Percentiles rank a stretch among this genome's conserved stretches.
These are phyloP conservation scores for Leccinum ponderosum DNA, from an alignment of 1,284 basidiomycete species.

Conservation along the genomic window DNA sequence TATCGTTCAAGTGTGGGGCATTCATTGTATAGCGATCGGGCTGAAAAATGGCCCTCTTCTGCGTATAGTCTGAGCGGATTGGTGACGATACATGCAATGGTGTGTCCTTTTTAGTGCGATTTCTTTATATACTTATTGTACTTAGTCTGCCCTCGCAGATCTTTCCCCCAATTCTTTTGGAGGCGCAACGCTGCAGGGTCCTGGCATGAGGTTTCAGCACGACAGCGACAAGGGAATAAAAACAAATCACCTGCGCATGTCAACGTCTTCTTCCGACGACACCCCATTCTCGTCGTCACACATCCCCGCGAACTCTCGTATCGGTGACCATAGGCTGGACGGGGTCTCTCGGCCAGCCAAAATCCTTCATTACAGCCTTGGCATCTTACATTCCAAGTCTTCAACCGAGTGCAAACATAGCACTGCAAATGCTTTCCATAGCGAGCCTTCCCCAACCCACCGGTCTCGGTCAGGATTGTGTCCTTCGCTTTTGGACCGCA, in stretches of 20 bases:
- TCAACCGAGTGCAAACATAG: conserved; percentile 44
- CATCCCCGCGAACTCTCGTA: conserved; percentile 3
- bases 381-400: conserved; percentile 64
- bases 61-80: conserved; percentile 58
- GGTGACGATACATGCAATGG: conserved; percentile 55
- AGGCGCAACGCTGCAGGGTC: conserved; percentile 23
- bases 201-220: conserved; percentile 28
- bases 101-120: conserved; percentile 33
- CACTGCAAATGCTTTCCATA: conserved; percentile 63
- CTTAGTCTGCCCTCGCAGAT: conserved; percentile 39
- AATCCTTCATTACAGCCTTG: conserved; percentile 62
- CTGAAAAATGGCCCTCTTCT: conserved; percentile 71
- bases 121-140: background rate
- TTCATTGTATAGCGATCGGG: conserved; percentile 67
- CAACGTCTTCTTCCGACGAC: conserved; percentile 5
- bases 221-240: conserved; percentile 8
- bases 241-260: conserved; percentile 17
- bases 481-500: conserved; percentile 80
- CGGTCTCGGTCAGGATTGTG: conserved; percentile 74
- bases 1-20: conserved; percentile 70
- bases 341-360: conserved; percentile 61
- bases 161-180: conserved; percentile 26
- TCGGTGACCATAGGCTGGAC: conserved; percentile 45
- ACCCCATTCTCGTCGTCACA: conserved; percentile 9
- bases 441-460: conserved; percentile 70